Percentiles rank a stretch among this genome's conserved stretches.
Evolutionary conservation across 768 basidiomycete genomes (phyloP).

Genomic region (Amanita jacksonii): DNA sequence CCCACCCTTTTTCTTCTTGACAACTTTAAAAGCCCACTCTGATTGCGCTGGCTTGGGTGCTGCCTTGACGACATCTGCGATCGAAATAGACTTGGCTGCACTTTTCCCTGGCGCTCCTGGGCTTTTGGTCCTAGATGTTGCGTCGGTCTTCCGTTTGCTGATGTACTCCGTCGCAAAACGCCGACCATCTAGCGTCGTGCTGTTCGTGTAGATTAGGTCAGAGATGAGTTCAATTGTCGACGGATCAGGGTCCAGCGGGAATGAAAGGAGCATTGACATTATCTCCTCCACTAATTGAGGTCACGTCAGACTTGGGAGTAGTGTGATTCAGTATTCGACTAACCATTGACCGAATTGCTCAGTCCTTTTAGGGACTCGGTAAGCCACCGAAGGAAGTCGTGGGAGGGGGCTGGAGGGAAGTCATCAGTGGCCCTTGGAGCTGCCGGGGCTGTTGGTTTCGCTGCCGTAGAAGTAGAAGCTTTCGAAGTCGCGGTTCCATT

Average conservation of each 20-base stretch:
- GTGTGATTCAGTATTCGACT: conserved; percentile 11
- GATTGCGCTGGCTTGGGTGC: conserved; percentile 66
- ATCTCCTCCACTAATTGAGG: conserved; percentile 82
- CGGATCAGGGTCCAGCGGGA: conserved; percentile 82
- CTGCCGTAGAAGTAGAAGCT: conserved; percentile 17
- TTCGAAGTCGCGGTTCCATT: conserved; percentile 21
- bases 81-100: conserved; percentile 52
- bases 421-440: conserved; percentile 46
- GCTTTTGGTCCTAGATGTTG: conserved; percentile 19
- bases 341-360: conserved; percentile 65
- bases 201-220: conserved; percentile 90
- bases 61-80: conserved; percentile 86
- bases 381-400: conserved; percentile 91
- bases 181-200: conserved; percentile 89
- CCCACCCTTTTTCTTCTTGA: conserved; percentile 87
- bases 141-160: conserved; percentile 78
- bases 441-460: conserved; percentile 22
- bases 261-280: conserved; percentile 88
- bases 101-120: conserved; percentile 20
- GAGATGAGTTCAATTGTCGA: conserved; percentile 87
- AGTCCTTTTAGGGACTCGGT: conserved; percentile 75
- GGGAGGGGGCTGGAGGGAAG: conserved; percentile 56
- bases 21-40: conserved; percentile 89
- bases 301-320: conserved; percentile 4
- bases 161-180: conserved; percentile 93